These are phyloP conservation scores for Cupressus sempervirens DNA, from an alignment of 75 land plant genomes.

Conservation along the genomic window DNA sequence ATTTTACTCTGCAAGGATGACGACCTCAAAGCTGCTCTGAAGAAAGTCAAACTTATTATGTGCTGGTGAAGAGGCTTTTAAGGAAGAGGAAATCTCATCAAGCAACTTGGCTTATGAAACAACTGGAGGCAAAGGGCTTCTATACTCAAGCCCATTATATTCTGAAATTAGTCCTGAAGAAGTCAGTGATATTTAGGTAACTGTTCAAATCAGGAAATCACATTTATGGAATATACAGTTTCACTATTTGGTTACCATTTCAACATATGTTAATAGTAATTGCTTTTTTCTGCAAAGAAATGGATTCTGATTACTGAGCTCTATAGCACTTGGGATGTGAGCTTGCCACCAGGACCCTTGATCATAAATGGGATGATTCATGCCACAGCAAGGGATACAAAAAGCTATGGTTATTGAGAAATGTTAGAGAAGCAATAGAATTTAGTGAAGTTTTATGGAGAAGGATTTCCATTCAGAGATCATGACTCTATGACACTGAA, in stretches of 20 bases:
- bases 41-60: neutral
- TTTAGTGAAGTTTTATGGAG: slow-evolving; percentile 47
- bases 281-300: no score
- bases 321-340: slow-evolving; percentile 45
- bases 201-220: neutral
- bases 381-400: slow-evolving; percentile 24
- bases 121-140: no score
- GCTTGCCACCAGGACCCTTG: slow-evolving; percentile 44
- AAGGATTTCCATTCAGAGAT: slow-evolving; percentile 52
- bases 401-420: slow-evolving; percentile 53
- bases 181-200: no score
- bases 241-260: no score
- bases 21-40: slow-evolving; percentile 36
- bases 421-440: slow-evolving; percentile 57
- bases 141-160: no score
- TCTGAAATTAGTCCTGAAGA: no score
- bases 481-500: slow-evolving; percentile 46
- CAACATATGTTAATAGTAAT: no score
- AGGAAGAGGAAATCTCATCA: no score
- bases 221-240: no score
- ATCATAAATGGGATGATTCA: slow-evolving; percentile 40
- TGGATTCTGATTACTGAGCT: slow-evolving; percentile 46
- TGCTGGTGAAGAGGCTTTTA: no score
- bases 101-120: no score
- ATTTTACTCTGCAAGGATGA: slow-evolving; percentile 47